Conservation (phyloP, 176 grass and related monocot genomes). For the Cenchrus americanus region DNA sequence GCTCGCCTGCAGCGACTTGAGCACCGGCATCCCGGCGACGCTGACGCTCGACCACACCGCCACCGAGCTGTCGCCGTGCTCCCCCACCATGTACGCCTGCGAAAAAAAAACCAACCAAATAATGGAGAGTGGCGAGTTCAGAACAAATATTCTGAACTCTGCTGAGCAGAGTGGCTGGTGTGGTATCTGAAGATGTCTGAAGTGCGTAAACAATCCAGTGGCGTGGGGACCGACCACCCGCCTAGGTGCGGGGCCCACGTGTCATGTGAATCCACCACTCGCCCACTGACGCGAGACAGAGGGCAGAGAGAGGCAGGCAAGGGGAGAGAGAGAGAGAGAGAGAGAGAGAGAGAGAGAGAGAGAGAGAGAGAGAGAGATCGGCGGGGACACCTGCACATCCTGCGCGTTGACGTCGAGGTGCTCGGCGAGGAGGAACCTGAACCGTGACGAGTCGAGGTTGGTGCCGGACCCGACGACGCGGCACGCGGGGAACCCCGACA, state of each 20-base stretch:
- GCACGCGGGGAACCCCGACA: slow-evolving; percentile 61
- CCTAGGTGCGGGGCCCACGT: not conserved
- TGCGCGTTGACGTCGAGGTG: slow-evolving; percentile 82
- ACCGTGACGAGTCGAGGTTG: slow-evolving; percentile 75
- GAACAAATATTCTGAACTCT: too few relatives aligned
- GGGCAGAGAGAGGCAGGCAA: too few relatives aligned
- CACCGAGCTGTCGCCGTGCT: slow-evolving; percentile 83
- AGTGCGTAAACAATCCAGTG: too few relatives aligned
- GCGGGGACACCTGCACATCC: slow-evolving; percentile 85
- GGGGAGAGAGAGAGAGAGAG: not conserved
- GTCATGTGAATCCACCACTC: not conserved
- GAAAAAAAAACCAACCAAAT: too few relatives aligned
- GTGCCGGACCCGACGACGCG: slow-evolving; percentile 71
- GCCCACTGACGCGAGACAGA: too few relatives aligned
- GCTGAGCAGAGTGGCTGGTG: too few relatives aligned
- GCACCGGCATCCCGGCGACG: slow-evolving; percentile 58
- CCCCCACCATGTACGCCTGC: slow-evolving; percentile 81
- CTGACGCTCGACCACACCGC: slow-evolving; percentile 79
- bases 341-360: too few relatives aligned
- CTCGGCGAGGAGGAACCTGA: slow-evolving; percentile 67
- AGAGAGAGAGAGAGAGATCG: not conserved
- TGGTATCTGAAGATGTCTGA: too few relatives aligned
- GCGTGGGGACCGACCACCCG: too few relatives aligned
- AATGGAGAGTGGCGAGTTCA: too few relatives aligned
- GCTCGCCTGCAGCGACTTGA: slow-evolving; percentile 56